phyloP scores from a whole-genome alignment of 2,329 filamentous ascomycete genomes.

The Talaromyces marneffei region DNA sequence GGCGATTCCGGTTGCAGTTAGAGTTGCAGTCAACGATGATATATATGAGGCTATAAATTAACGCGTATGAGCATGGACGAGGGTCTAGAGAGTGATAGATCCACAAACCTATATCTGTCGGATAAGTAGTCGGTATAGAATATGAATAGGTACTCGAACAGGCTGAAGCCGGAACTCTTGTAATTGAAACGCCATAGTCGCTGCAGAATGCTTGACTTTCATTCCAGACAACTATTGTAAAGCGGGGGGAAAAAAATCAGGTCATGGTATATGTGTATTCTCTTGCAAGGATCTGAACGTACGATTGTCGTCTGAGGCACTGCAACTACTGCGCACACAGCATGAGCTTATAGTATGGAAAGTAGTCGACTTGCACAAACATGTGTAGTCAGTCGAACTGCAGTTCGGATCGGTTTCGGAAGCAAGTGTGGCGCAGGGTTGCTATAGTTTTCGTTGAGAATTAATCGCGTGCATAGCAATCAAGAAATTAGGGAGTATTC shows the following conservation, averaged over 20 bases:
- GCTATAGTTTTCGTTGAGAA: not conserved
- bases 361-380: not conserved
- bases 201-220: conserved; percentile 8
- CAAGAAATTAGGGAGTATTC: too few species aligned
- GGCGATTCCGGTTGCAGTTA: not conserved
- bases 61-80: not conserved
- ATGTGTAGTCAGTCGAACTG: conserved; percentile 9
- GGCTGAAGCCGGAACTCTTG: conserved; percentile 1
- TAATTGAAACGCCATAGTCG: conserved; percentile 1
- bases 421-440: conserved; percentile 2
- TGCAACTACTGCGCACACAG: conserved; percentile 6
- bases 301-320: not conserved
- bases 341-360: not conserved
- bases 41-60: not conserved
- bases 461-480: too few species aligned
- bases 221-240: not conserved
- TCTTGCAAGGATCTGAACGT: not conserved
- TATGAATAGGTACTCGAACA: conserved; percentile 8
- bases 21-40: not conserved
- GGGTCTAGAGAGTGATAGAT: not conserved
- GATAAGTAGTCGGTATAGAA: not conserved
- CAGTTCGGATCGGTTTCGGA: not conserved
- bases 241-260: not conserved
- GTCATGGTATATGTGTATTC: not conserved
- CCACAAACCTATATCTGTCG: not conserved